Percentiles rank a stretch among this genome's conserved stretches.
Evolutionary conservation across 2,329 filamentous ascomycete genomes (phyloP).

Genomic region (Talaromyces atroroseus): DNA sequence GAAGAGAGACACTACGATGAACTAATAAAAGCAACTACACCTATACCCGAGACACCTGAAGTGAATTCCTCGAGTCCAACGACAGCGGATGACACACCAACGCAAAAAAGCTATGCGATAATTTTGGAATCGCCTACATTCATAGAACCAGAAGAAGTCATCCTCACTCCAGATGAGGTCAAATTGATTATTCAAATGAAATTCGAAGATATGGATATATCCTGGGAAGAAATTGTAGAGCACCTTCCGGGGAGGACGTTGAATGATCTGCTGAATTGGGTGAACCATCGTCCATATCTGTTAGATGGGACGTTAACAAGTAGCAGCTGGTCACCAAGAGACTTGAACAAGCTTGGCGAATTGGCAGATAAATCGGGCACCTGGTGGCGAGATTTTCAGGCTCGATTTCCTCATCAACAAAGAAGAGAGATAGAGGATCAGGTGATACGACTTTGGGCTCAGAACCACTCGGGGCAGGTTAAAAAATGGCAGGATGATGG

Average conservation of each 20-base stretch:
- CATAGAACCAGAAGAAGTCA: conserved; percentile 14
- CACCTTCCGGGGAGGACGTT: conserved; percentile 23
- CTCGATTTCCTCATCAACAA: conserved; percentile 25
- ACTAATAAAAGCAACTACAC: not conserved
- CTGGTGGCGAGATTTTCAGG: conserved; percentile 26
- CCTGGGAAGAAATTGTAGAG: conserved; percentile 27
- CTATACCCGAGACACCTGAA: conserved; percentile 4
- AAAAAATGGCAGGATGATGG: not conserved
- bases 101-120: not conserved
- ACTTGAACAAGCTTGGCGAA: conserved; percentile 22
- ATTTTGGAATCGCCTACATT: conserved; percentile 15
- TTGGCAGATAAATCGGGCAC: conserved; percentile 25
- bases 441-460: conserved; percentile 28
- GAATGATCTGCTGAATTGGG: conserved; percentile 22
- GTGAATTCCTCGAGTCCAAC: conserved; percentile 7
- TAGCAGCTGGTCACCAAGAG: conserved; percentile 25
- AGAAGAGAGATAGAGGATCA: conserved; percentile 30
- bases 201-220: conserved; percentile 18
- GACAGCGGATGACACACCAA: not conserved
- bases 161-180: conserved; percentile 28
- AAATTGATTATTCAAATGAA: conserved; percentile 27
- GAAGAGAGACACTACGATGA: not conserved
- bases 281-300: conserved; percentile 25
- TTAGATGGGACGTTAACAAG: conserved; percentile 24
- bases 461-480: conserved; percentile 3